Evolutionary conservation across 371 early-diverging fungal species (phyloP), one percentile per base, ranked within the genome.

Genomic region (Zychaea mexicana): DNA sequence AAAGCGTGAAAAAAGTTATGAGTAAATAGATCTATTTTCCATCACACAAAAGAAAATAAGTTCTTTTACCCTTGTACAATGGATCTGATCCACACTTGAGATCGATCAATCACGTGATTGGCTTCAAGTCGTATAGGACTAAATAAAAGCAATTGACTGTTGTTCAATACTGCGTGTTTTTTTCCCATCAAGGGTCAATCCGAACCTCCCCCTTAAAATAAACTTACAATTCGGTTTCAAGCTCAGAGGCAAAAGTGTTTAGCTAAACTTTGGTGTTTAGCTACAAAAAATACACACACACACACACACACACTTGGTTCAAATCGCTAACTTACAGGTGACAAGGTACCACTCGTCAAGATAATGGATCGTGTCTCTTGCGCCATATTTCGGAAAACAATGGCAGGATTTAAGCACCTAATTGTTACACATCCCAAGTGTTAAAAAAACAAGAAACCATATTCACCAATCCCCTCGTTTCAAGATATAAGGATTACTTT

Each of bases 291-390:
- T 7, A 36, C 38, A n/a, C n/a, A n/a, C n/a, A n/a, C n/a, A n/a
- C n/a, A n/a, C n/a, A n/a, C n/a, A n/a, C n/a, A n/a, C n/a, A n/a
- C n/a, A n/a, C n/a, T n/a, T n/a, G n/a, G n/a, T 36, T 15, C 32
- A 31, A 0, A 19, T 5, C 22, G 38, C 9, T 28, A n/a, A 62
- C 78, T 65, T 67, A 78, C 85, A 0, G 96, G 96, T 2, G 93
- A 87, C 19, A 95, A 81, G 1, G 95, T 95, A 13, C 95, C 95
- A 69, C 93, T 92, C 1, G 94, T 88, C n/a, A 95, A 73, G n/a
- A 92, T 79, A 24, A 95, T 79, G 0, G 94, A 89, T 8, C 81
- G 77, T 2, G 85, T 69, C 3, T 61, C 22, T 9, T 70, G 57
- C 2, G 80, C 62, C 22, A 92, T 70, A n/a, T 83, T 75, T 6